phyloP scores from a whole-genome alignment of 495 filamentous ascomycete species.

The Annulohypoxylon bovei region DNA sequence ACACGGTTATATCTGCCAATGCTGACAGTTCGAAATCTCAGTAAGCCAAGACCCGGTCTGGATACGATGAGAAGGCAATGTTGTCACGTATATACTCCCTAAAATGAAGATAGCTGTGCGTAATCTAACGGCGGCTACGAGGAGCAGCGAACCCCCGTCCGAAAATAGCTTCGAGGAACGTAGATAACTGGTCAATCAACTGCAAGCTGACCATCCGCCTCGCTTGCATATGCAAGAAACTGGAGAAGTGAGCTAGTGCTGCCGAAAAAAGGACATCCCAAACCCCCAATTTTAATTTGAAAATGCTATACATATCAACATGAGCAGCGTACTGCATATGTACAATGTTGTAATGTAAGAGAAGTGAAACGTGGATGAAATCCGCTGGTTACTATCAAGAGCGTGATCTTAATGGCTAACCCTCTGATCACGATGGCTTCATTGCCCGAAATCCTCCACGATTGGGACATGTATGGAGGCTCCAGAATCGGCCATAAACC shows the following conservation, averaged over 20 bases:
- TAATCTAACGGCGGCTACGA: conserved; percentile 22
- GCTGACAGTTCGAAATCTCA: conserved; percentile 32
- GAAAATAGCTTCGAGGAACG: conserved; percentile 36
- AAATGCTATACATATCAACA: not conserved
- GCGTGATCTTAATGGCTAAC: not conserved
- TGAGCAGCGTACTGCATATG: conserved; percentile 13
- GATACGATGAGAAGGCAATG: conserved; percentile 21
- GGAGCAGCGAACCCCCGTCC: conserved; percentile 25
- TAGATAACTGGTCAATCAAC: conserved; percentile 16
- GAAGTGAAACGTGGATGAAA: conserved; percentile 24
- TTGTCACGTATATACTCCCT: conserved; percentile 20
- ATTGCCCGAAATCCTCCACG: not conserved
- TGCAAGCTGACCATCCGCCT: conserved; percentile 39
- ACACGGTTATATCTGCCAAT: conserved; percentile 13
- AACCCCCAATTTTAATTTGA: conserved; percentile 24
- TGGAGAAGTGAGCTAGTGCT: conserved; percentile 38
- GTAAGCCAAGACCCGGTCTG: conserved; percentile 34
- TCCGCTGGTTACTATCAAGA: conserved; percentile 10
- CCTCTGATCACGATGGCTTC: conserved; percentile 5
- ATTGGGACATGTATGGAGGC: conserved; percentile 6
- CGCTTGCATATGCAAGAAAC: conserved; percentile 42
- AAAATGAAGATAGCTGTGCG: conserved; percentile 26
- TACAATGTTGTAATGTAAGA: conserved; percentile 8
- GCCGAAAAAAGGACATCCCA: conserved; percentile 32
- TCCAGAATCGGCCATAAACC: conserved; percentile 2